These are phyloP conservation scores for Linum usitatissimum DNA, from an alignment of 345 rosid genomes.

Conservation along the genomic window DNA sequence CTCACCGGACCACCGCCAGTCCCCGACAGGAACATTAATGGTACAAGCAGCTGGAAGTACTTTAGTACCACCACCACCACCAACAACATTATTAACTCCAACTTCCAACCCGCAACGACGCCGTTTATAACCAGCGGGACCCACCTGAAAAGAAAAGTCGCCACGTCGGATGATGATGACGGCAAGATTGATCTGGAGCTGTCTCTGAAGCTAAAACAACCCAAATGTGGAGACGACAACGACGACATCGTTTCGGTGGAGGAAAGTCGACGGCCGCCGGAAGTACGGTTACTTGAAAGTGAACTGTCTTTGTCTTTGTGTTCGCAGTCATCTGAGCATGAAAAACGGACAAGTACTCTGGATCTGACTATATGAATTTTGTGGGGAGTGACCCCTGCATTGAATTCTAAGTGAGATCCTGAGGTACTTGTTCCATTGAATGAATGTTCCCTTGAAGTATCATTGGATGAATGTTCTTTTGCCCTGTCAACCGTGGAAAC, in stretches of 20 bases:
- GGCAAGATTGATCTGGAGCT: constrained; percentile 18
- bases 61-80: neutral
- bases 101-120: constrained; percentile 5
- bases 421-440: constrained; percentile 52
- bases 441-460: too few species aligned
- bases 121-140: constrained; percentile 12
- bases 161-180: constrained; percentile 8
- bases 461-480: too few species aligned
- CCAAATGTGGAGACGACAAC: neutral
- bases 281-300: constrained; percentile 9
- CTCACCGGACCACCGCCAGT: constrained; percentile 9
- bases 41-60: neutral
- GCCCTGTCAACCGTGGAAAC: too few species aligned
- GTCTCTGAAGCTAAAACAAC: constrained; percentile 13
- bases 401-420: constrained; percentile 86
- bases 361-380: constrained; percentile 91
- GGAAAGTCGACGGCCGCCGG: constrained; percentile 4
- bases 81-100: neutral
- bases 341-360: constrained; percentile 68
- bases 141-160: constrained; percentile 29
- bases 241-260: neutral
- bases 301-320: constrained; percentile 16
- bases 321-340: constrained; percentile 23
- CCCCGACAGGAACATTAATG: neutral
- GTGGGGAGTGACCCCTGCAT: constrained; percentile 1